Percentiles rank a stretch among this genome's conserved stretches.
phyloP scores from a whole-genome alignment of 345 rosid genomes.

The Rhizophora mangle region DNA sequence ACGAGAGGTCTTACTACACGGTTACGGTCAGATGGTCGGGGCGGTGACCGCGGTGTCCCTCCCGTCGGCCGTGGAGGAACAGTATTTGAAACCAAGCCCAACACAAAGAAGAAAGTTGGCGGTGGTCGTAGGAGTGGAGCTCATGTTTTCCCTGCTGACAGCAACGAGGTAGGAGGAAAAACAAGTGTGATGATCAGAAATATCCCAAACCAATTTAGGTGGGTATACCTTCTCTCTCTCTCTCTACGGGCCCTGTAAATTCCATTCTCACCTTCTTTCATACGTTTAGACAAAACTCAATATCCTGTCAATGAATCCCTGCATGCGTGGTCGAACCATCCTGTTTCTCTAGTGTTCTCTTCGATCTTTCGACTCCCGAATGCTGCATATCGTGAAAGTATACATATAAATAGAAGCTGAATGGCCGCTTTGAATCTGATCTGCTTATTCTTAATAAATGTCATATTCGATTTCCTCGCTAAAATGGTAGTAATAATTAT shows the following conservation, averaged over 20 bases:
- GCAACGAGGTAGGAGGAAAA: not conserved
- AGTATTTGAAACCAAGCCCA: not conserved
- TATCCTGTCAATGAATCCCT: not conserved
- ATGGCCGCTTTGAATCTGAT: not conserved
- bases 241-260: not conserved
- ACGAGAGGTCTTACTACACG: too few species aligned
- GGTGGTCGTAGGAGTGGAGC: too few species aligned
- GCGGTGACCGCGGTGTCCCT: too few species aligned
- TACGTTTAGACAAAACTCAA: too few species aligned
- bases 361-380: not conserved
- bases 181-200: constrained; percentile 24
- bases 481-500: too few species aligned
- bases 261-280: too few species aligned
- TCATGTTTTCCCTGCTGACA: too few species aligned
- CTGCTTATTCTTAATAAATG: not conserved
- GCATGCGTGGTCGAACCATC: too few species aligned
- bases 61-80: too few species aligned
- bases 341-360: not conserved
- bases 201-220: constrained; percentile 21
- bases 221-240: not conserved
- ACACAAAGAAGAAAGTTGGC: not conserved
- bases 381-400: too few species aligned
- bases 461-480: not conserved
- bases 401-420: not conserved
- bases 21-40: too few species aligned